Evolutionary conservation across 2,329 filamentous ascomycete species (phyloP), one percentile per base, ranked within the genome.

Genomic region (Botrytis tulipae): DNA sequence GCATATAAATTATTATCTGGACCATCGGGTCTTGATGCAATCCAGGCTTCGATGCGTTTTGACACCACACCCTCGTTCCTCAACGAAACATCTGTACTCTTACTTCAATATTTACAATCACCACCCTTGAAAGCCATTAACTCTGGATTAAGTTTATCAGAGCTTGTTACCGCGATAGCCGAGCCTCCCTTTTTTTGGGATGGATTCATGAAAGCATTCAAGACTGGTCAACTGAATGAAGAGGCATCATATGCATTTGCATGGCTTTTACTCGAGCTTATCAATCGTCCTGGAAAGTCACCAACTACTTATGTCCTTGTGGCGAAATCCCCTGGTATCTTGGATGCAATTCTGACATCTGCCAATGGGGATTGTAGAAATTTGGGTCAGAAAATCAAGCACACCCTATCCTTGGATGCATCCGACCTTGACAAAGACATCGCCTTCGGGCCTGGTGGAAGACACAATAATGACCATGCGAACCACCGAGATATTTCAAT

Each of bases 381-480:
- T 9, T 44, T 82, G 2, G 84, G 81, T 4, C 80, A 85, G 22
- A 85, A 83, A 72, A 84, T 87, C 73, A 80, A 84, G 60, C 80
- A 85, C 66, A 73, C 81, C 20, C 72, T 85, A 1, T 74, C 44
- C 74, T 81, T 65, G 2, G 57, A 73, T 61, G 4, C 61, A 8
- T 77, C 78, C 20, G 72, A 77, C 65, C 62, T 72, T 9, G 63
- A 69, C 48, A 48, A 18, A 25, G 44, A 72, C 29, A 25, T 10
- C 10, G 75, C 76, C 9, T 59, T 62, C 6, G 68, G 61, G 1
- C 86, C 91, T 0, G 92, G 92, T 0, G 91, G 91, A 0, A 86
- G 92, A 0, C 92, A 95, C 76, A 90, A 94, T 80, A 95, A 95
- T 71, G 92, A 94, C 77, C 87, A 87, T 78, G 82, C 78, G 1